These are phyloP conservation scores for Podila epicladia DNA, from an alignment of 192 early-diverging fungal genomes.

Conservation along the genomic window DNA sequence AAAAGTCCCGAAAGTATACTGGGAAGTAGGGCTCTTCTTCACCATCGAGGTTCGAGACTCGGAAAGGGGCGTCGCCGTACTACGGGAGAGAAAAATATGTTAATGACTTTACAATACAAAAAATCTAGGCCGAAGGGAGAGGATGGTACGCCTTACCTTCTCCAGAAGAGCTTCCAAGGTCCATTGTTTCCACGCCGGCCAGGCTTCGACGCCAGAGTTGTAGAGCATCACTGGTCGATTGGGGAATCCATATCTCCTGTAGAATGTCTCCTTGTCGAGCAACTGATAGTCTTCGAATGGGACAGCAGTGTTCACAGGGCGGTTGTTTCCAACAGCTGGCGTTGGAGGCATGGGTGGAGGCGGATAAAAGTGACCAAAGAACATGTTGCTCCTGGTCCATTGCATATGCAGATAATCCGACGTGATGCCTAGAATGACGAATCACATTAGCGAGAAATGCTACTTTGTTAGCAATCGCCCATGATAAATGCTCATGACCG, in stretches of 20 bases:
- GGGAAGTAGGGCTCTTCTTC: slow-evolving; percentile 24
- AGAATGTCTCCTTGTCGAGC: slow-evolving; percentile 36
- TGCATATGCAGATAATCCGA: slow-evolving; percentile 43
- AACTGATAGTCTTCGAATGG: slow-evolving; percentile 40
- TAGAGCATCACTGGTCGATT: slow-evolving; percentile 49
- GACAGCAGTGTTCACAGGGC: slow-evolving; percentile 6
- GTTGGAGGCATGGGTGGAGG: slow-evolving; percentile 25
- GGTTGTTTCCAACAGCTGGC: not conserved
- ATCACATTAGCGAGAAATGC: not conserved
- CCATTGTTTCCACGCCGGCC: slow-evolving; percentile 56
- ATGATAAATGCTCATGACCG: not conserved
- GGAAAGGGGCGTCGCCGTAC: slow-evolving; percentile 44
- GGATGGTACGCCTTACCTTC: slow-evolving; percentile 15
- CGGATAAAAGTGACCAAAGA: slow-evolving; percentile 51
- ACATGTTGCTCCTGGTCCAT: slow-evolving; percentile 50
- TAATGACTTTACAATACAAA: too few relatives aligned
- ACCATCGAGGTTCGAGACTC: slow-evolving; percentile 50
- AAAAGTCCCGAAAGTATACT: slow-evolving; percentile 44
- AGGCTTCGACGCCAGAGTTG: slow-evolving; percentile 50
- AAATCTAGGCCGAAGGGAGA: not conserved
- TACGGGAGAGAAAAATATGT: not conserved
- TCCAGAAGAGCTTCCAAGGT: slow-evolving; percentile 27
- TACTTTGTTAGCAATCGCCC: too few relatives aligned
- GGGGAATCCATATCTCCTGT: slow-evolving; percentile 38
- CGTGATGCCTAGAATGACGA: slow-evolving; percentile 11